Evolutionary conservation across 2,329 filamentous ascomycete species (phyloP).

Genomic region (Torrubiella hemipterigena): DNA sequence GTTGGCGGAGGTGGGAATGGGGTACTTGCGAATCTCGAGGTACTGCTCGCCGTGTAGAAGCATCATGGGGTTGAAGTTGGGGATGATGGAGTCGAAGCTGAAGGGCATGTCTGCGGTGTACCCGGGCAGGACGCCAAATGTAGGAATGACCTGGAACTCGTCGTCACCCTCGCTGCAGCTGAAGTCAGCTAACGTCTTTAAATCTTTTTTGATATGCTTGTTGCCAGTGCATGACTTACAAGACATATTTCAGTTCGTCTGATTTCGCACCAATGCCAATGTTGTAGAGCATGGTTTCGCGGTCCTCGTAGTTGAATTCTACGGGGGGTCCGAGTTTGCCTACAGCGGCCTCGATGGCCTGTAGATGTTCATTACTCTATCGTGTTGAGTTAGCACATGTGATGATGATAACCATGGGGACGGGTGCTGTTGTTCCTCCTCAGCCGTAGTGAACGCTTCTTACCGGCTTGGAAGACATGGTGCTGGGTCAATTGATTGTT

Average conservation of each 20-base stretch:
- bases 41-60: constrained; percentile 97
- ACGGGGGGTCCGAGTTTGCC: constrained; percentile 57
- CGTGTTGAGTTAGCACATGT: too few relatives aligned
- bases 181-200: neutral
- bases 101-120: constrained; percentile 77
- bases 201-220: too few relatives aligned
- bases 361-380: constrained; percentile 56
- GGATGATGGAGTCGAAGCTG: constrained; percentile 68
- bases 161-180: constrained; percentile 59
- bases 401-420: too few relatives aligned
- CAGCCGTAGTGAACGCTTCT: too few relatives aligned
- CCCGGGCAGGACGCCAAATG: constrained; percentile 87
- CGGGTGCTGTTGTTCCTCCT: too few relatives aligned
- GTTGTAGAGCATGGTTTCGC: constrained; percentile 90
- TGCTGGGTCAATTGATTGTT: too few relatives aligned
- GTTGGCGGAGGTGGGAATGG: constrained; percentile 73
- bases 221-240: constrained; percentile 27
- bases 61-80: constrained; percentile 98
- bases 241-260: constrained; percentile 75
- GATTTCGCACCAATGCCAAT: constrained; percentile 86
- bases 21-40: constrained; percentile 83
- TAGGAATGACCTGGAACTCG: constrained; percentile 85
- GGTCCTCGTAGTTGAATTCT: constrained; percentile 72
- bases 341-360: constrained; percentile 65
- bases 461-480: too few relatives aligned